Conservation (phyloP, 805 yeast genomes). For the Debaryomyces tyrocola region DNA sequence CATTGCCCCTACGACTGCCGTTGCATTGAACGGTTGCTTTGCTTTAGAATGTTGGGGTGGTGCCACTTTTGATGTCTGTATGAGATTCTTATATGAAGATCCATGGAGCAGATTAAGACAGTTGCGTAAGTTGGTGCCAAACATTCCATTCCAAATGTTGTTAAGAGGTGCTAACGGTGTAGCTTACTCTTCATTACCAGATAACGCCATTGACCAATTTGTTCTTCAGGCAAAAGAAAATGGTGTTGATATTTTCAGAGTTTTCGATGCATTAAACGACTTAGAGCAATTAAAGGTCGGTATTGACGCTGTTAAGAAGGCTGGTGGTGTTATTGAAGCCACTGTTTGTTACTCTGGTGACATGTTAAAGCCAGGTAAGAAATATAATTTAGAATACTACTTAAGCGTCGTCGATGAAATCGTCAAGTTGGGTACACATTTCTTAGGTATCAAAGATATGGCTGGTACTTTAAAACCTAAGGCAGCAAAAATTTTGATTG, state of each 20-base stretch:
- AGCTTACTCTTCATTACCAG: conserved; percentile 96
- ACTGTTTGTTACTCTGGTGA: conserved; percentile 99
- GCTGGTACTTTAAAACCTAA: conserved; percentile 98
- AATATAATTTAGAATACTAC: conserved; percentile 92
- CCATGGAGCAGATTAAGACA: conserved; percentile 96
- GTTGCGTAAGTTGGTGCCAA: conserved; percentile 88
- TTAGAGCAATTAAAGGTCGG: conserved; percentile 96
- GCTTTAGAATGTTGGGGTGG: conserved; percentile 99
- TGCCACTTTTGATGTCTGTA: conserved; percentile 97
- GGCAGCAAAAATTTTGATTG: conserved; percentile 82
- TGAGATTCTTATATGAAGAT: conserved; percentile 97
- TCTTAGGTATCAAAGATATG: conserved; percentile 98
- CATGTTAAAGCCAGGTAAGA: conserved; percentile 94
- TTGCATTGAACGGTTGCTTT: conserved; percentile 85
- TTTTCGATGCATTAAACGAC: conserved; percentile 96
- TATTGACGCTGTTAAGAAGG: conserved; percentile 95
- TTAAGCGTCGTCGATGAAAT: conserved; percentile 76
- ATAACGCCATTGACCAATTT: conserved; percentile 97
- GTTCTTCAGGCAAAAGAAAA: conserved; percentile 90
- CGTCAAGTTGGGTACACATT: conserved; percentile 93
- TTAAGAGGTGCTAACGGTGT: conserved; percentile 99
- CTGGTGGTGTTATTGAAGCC: conserved; percentile 99
- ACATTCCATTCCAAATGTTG: conserved; percentile 98
- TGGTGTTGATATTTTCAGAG: conserved; percentile 98
- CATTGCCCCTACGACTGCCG: conserved; percentile 92